phyloP scores from a whole-genome alignment of 1,284 basidiomycete genomes.

The Rhodotorula sp. region DNA sequence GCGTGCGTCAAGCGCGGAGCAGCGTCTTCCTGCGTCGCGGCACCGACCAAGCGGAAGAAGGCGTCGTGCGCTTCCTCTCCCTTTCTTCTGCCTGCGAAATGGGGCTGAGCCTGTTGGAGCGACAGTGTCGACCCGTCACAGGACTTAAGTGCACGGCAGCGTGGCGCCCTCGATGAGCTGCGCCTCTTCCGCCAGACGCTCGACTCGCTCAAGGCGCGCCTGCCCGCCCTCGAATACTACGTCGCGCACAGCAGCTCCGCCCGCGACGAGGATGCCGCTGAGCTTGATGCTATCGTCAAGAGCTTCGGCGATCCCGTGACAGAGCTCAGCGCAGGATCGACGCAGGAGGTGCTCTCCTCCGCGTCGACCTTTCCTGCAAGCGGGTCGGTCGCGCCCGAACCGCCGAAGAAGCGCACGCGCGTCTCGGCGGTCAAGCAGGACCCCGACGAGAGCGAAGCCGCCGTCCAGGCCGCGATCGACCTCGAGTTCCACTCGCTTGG shows the following conservation, averaged over 20 bases:
- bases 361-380: background rate
- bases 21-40: slow-evolving; percentile 11
- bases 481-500: slow-evolving; percentile 39
- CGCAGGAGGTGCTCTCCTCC: background rate
- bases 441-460: slow-evolving; percentile 16
- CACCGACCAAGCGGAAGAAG: slow-evolving; percentile 27
- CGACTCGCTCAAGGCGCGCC: slow-evolving; percentile 34
- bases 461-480: slow-evolving; percentile 35
- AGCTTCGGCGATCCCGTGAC: slow-evolving; percentile 31
- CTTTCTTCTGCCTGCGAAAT: too few relatives aligned
- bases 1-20: slow-evolving; percentile 29
- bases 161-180: slow-evolving; percentile 32
- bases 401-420: slow-evolving; percentile 16
- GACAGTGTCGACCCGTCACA: slow-evolving; percentile 21
- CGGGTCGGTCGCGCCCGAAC: background rate
- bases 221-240: slow-evolving; percentile 37
- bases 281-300: slow-evolving; percentile 24
- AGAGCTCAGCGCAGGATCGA: background rate
- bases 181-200: slow-evolving; percentile 35
- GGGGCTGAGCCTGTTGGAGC: background rate
- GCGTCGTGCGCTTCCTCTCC: slow-evolving; percentile 4
- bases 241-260: slow-evolving; percentile 26
- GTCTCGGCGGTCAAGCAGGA: slow-evolving; percentile 12
- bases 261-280: slow-evolving; percentile 12
- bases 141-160: slow-evolving; percentile 24